Evolutionary conservation across 305 asterid genomes (phyloP).

Genomic region (Withania somnifera): DNA sequence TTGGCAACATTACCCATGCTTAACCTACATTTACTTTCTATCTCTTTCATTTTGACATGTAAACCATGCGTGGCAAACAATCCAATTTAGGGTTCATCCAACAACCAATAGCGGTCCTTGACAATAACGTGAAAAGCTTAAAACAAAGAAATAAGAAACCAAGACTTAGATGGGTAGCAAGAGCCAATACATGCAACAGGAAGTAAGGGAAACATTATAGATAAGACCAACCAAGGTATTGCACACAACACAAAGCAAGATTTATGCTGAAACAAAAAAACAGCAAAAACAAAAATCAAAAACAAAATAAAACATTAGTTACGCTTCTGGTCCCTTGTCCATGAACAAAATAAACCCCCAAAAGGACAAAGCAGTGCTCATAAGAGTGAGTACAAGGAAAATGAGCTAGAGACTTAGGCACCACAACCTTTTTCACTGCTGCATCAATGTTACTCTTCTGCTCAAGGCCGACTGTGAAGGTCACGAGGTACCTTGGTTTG

Average conservation of each 20-base stretch:
- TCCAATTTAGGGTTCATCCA: neutral
- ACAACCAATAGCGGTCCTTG: neutral
- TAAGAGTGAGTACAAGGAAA: neutral
- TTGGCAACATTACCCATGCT: neutral
- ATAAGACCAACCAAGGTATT: neutral
- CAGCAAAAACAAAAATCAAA: no score
- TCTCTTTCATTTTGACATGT: neutral
- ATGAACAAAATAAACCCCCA: neutral
- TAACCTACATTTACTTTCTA: neutral
- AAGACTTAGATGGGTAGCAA: neutral
- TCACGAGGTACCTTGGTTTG: conserved; percentile 77
- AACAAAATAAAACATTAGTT: neutral
- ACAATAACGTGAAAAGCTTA: neutral
- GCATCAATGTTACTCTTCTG: conserved; percentile 78
- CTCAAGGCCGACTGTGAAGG: conserved; percentile 71
- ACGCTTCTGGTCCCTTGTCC: neutral
- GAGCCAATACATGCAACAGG: neutral
- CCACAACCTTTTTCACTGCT: conserved; percentile 70
- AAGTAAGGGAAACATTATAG: neutral
- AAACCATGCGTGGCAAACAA: neutral
- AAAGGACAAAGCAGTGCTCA: neutral
- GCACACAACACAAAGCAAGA: neutral
- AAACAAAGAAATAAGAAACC: neutral
- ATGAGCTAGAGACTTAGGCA: neutral
- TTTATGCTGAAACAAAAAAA: neutral